Evolutionary conservation across 257 asterid species (phyloP).

Genomic region (Echium plantagineum): DNA sequence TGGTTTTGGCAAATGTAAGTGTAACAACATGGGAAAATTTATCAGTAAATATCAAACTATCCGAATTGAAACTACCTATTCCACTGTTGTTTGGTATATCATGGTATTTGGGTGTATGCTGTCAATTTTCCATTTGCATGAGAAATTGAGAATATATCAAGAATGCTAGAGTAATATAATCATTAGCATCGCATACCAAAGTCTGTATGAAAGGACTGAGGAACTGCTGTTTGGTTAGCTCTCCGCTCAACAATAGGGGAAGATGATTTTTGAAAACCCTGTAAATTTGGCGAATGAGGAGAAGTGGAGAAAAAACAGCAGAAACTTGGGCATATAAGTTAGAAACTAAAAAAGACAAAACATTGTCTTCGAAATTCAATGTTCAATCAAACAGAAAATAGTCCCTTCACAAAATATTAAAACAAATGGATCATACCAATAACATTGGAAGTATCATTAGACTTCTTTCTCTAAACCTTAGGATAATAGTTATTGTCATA

Average conservation of each 20-base stretch:
- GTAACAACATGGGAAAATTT: no score
- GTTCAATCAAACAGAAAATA: no score
- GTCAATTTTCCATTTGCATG: background rate
- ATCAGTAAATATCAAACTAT: background rate
- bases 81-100: background rate
- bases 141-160: no score
- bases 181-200: slow-evolving; percentile 42
- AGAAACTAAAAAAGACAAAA: no score
- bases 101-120: background rate
- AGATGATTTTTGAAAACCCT: slow-evolving; percentile 85
- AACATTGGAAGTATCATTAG: no score
- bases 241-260: slow-evolving; percentile 51
- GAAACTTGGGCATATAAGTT: background rate
- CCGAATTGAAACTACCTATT: no score
- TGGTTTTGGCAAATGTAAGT: background rate
- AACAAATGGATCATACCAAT: no score
- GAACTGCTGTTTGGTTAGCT: slow-evolving; percentile 39
- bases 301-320: background rate
- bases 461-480: no score
- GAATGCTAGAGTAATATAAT: background rate
- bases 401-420: no score
- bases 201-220: slow-evolving; percentile 46
- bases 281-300: slow-evolving; percentile 13
- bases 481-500: no score
- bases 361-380: no score